Evolutionary conservation across 2,329 filamentous ascomycete genomes (phyloP).

Genomic region (Penicillium sp.): DNA sequence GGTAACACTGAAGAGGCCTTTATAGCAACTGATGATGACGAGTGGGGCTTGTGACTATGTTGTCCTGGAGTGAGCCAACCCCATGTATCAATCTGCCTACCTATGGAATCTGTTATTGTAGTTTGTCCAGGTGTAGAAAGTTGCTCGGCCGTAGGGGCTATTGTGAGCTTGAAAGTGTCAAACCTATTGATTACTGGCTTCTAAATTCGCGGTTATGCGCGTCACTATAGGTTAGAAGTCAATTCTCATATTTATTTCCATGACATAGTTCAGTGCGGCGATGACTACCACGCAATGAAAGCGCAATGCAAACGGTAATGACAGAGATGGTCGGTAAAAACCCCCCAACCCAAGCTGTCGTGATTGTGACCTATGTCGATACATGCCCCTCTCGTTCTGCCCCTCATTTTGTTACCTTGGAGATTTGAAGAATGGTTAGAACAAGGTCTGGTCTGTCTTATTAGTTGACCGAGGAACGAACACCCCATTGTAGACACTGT

Average conservation of each 20-base stretch:
- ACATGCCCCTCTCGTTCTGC: slow-evolving; percentile 7
- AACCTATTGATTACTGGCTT: background rate
- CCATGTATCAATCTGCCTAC: background rate
- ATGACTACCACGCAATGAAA: background rate
- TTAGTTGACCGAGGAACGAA: slow-evolving; percentile 1
- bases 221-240: background rate
- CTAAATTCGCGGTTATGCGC: background rate
- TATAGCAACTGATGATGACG: background rate
- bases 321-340: background rate
- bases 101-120: background rate
- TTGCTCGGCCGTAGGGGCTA: too few species aligned
- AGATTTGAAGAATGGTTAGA: background rate
- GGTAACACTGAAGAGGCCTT: background rate
- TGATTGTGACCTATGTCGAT: background rate
- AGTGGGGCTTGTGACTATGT: too few species aligned
- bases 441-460: background rate
- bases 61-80: background rate
- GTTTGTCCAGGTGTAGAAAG: background rate
- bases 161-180: background rate
- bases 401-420: slow-evolving; percentile 1
- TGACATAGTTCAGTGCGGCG: background rate
- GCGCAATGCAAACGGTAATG: background rate
- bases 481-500: background rate
- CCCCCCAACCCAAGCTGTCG: background rate
- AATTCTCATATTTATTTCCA: background rate